phyloP scores from a whole-genome alignment of 352 stramenopile genomes.

The Elongisporangium undulatum region DNA sequence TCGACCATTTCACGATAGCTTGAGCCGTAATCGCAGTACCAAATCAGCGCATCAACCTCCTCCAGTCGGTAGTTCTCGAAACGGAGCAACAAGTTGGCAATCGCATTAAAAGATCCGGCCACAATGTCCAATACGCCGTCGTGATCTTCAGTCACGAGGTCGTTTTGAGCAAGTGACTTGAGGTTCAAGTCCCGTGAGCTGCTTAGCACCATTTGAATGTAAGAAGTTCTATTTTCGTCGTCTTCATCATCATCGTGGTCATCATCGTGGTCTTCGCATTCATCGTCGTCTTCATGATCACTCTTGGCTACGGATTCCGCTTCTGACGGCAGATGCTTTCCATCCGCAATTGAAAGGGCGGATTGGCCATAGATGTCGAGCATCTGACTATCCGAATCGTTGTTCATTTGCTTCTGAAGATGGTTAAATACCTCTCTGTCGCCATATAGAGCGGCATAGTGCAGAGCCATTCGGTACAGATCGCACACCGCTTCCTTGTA shows the following conservation, averaged over 20 bases:
- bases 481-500: slow-evolving; percentile 61
- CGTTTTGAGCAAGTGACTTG: slow-evolving; percentile 10
- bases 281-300: slow-evolving; percentile 22
- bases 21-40: slow-evolving; percentile 44
- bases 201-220: slow-evolving; percentile 51
- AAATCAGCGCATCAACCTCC: slow-evolving; percentile 61
- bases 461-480: slow-evolving; percentile 62
- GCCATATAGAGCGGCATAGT: slow-evolving; percentile 71
- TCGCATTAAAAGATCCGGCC: slow-evolving; percentile 58
- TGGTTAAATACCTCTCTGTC: slow-evolving; percentile 53
- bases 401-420: slow-evolving; percentile 44
- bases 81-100: slow-evolving; percentile 48
- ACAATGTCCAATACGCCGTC: slow-evolving; percentile 54
- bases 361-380: slow-evolving; percentile 75
- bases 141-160: slow-evolving; percentile 50
- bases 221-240: slow-evolving; percentile 8
- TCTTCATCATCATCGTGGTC: slow-evolving; percentile 38
- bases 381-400: slow-evolving; percentile 28
- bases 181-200: slow-evolving; percentile 20
- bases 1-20: slow-evolving; percentile 39
- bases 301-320: slow-evolving; percentile 1
- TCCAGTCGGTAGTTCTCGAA: slow-evolving; percentile 54
- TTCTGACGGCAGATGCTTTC: slow-evolving; percentile 17
- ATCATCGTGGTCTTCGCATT: slow-evolving; percentile 29
- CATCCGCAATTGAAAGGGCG: slow-evolving; percentile 36